A percentile compares a stretch with the other conserved stretches of the same genome.
Conservation (phyloP, 306 rosid genomes). For the Quercus cerris region DNA sequence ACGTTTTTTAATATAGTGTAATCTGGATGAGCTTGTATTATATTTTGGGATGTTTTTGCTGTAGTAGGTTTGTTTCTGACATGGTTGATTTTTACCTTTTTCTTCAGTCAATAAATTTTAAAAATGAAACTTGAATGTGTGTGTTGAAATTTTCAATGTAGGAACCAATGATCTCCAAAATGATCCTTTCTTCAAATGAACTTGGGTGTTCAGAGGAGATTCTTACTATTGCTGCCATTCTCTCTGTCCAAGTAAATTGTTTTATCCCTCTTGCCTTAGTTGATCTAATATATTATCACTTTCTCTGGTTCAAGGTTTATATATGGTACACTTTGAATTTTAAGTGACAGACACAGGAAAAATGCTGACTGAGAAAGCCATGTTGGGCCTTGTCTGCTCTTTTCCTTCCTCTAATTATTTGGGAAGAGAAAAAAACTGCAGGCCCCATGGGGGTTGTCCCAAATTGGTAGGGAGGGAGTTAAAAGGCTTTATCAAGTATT, state of each 20-base stretch:
- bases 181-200: constrained; percentile 79
- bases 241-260: constrained; percentile 77
- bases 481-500: neutral
- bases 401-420: neutral
- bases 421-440: neutral
- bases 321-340: neutral
- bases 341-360: neutral
- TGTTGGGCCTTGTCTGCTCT: neutral
- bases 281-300: neutral
- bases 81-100: neutral
- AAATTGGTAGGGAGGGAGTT: neutral
- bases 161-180: constrained; percentile 97
- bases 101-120: neutral
- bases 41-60: neutral
- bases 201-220: constrained; percentile 95
- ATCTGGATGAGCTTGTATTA: neutral
- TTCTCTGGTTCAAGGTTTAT: neutral
- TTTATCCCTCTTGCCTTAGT: constrained; percentile 1
- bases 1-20: neutral
- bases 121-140: neutral
- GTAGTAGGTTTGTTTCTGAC: neutral
- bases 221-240: constrained; percentile 79
- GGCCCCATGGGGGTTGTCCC: neutral
- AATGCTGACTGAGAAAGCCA: neutral
- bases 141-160: constrained; percentile 14